Evolutionary conservation across 164 flowering plant genomes (phyloP), one percentile per base, ranked within the genome.

Genomic region (Cinnamomum micranthum): DNA sequence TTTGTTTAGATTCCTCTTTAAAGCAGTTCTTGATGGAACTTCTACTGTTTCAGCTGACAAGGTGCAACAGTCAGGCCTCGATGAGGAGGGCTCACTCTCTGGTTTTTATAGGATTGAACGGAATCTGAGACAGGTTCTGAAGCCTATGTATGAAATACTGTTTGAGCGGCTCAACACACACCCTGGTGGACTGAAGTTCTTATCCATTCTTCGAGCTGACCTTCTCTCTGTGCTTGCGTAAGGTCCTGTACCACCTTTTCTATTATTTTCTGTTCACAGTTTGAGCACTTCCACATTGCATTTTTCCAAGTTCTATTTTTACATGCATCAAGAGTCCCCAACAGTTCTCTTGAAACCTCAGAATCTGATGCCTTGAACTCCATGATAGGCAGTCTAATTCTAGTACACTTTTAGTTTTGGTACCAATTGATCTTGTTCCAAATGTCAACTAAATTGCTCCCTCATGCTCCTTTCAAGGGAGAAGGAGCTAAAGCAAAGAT

Each of bases 121-220:
- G 50, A 93, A 85, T 73, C 82, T 89, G 86, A 86, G 97, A 78
- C 94, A 89, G 74, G 89, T 92, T 47, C 90, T 95, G 22, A 86
- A 89, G 86, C 97, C 97, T 3, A 79, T 65, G 77, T 93, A 93
- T 82, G 95, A 89, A 77, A 81, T 86, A 78, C 92, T 95, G 22
- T 93, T 93, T 78, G 97, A 93, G 71, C 83, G 94, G 50, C 82
- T 95, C 65, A 95, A 95, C 80, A 90, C 86, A 0, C 94, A 92
- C 72, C 89, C 91, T 69, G 97, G 97, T 72, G 99, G 97, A 35
- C 79, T 95, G 86, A 92, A 79, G 80, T 87, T 93, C 81, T 84
- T 91, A 80, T 71, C 92, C 27, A 72, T 75, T 78, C 87, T 95
- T 74, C 92, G 99, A 35, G 95, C 94, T 51, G 95, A 95, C 82